Evolutionary conservation across 73 alveolate species (phyloP).

Genomic region (Durusdinium trenchii): DNA sequence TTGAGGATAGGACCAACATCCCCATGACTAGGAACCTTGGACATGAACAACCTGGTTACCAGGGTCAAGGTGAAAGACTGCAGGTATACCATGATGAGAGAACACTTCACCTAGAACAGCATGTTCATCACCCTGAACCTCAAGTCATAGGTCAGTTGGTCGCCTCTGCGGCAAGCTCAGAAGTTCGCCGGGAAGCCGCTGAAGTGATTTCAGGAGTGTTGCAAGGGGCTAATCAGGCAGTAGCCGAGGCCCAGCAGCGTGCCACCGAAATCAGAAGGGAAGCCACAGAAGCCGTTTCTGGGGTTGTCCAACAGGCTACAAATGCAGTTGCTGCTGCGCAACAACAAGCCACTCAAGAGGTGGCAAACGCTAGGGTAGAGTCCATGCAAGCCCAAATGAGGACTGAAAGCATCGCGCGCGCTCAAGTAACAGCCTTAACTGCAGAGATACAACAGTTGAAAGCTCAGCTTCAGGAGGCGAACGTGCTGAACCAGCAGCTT

Average conservation of each 20-base stretch:
- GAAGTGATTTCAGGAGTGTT: neutral
- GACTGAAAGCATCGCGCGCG: too few relatives aligned
- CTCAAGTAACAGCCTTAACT: neutral
- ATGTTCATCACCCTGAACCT: too few relatives aligned
- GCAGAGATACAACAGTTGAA: neutral
- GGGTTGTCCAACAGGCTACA: neutral
- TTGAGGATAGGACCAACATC: neutral
- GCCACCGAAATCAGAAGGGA: too few relatives aligned
- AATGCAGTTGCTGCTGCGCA: neutral
- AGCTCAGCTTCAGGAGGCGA: neutral
- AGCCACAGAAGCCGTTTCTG: too few relatives aligned
- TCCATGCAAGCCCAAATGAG: neutral
- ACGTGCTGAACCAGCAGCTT: neutral
- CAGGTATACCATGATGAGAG: neutral
- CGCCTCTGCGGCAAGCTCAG: neutral
- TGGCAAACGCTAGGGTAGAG: neutral
- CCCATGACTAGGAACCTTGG: neutral
- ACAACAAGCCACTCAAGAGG: slow-evolving; percentile 11
- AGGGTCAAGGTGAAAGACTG: neutral
- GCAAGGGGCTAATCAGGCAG: neutral
- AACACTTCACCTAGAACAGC: neutral
- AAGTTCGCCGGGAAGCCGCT: neutral
- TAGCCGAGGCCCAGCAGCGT: too few relatives aligned
- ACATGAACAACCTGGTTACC: neutral
- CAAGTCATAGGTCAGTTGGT: neutral